Base-by-base conservation (phyloP, 1,284 basidiomycete genomes). In the Tilletia setariae region DNA sequence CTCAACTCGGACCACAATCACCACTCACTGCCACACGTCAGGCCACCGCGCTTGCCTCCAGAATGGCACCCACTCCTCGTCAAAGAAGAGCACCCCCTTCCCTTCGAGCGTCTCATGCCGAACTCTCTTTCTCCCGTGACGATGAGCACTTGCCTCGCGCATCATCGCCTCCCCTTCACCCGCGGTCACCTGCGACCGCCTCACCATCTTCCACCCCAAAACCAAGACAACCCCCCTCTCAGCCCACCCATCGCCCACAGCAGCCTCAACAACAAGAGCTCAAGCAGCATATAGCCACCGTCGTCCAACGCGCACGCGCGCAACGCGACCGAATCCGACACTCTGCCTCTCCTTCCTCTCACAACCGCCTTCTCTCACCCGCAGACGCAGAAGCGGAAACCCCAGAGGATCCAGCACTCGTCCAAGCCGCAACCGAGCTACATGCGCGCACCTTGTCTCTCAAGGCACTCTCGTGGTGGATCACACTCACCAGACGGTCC, bases 401-500 rank as follows among this genome's bases (percentile, higher is more conserved):
- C 6, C 35, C 35, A 11, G 35, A 40, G 11, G 35, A 40, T 11
- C 35, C 35, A 40, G 35, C 35, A 4, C 35, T 40, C 6, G 35
- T 40, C 35, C 35, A 40, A 40, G 35, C 35, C 6, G 35, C 35
- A 11, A 40, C 35, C 35, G 6, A 40, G 15, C 66, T 46, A 35
- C 65, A 67, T n/a, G 67, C 65, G 23, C 70, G 67, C 7, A 63
- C 49, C 19, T 66, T 75, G 4, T 49, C 70, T 3, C 61, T 61
- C 44, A 69, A 64, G 16, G 68, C 68, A 23, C 44, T 77, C 25
- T 66, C 67, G 0, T 77, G 75, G 75, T 77, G 75, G 75, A 64
- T 70, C n/a, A 56, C 73, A 1, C 62, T 72, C 30, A 67, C 71
- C 16, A 69, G 71, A 3, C 64, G 70, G 6, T 66, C 69, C 47